A percentile compares a stretch with the other conserved stretches of the same genome.
Conservation (phyloP, 1,284 basidiomycete species). For the Pholiota adiposa region DNA sequence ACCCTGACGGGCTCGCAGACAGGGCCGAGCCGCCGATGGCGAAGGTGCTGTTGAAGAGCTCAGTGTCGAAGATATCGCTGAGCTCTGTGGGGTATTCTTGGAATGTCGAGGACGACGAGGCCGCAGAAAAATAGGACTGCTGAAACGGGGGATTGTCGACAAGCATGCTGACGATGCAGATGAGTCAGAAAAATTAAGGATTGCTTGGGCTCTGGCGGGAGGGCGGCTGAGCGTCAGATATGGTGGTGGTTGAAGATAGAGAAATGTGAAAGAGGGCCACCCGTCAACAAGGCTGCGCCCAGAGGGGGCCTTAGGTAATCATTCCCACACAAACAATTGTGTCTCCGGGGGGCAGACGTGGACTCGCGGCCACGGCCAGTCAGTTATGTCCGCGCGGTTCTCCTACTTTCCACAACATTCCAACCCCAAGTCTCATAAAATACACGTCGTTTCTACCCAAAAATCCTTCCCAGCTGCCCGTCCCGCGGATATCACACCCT, state of each 20-base stretch:
- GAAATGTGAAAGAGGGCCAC: conserved; percentile 11
- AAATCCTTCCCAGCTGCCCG: background rate
- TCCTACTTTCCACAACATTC: conserved; percentile 10
- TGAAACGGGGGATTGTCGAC: conserved; percentile 25
- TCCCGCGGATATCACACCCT: background rate
- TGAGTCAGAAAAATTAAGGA: background rate
- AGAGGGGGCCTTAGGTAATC: conserved; percentile 12
- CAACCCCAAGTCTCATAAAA: conserved; percentile 3
- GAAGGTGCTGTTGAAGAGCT: conserved; percentile 37
- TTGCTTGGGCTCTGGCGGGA: background rate
- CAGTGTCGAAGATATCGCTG: conserved; percentile 45
- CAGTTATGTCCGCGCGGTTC: conserved; percentile 12
- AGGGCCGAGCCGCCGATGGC: conserved; percentile 25
- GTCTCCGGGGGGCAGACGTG: conserved; percentile 5
- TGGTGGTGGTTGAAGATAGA: conserved; percentile 16
- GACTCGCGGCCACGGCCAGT: conserved; percentile 2
- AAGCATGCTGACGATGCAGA: conserved; percentile 16
- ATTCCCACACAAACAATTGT: conserved; percentile 12
- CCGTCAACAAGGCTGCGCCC: conserved; percentile 10
- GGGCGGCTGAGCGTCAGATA: background rate
- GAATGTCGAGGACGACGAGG: conserved; percentile 15
- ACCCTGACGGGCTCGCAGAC: conserved; percentile 31
- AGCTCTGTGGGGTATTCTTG: conserved; percentile 32
- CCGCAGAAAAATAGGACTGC: conserved; percentile 22
- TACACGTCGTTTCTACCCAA: background rate